A percentile compares a stretch with the other conserved stretches of the same genome.
Conservation (phyloP, 2,329 filamentous ascomycete species). For the Mycocentrospora acerina region DNA sequence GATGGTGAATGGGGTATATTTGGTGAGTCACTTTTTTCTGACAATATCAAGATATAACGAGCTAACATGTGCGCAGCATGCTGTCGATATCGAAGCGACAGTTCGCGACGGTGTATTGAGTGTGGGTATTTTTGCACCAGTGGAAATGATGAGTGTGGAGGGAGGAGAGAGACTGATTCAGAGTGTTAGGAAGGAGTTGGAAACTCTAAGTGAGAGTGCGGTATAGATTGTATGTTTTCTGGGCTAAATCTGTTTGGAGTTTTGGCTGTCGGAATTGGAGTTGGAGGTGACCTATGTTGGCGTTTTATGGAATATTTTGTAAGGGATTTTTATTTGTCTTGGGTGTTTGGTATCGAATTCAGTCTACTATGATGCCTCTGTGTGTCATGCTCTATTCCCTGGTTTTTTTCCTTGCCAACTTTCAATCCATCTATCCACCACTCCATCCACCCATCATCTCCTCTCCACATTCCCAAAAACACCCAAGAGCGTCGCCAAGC, state of each 20-base stretch:
- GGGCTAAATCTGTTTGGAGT: too few relatives aligned
- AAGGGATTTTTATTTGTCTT: too few relatives aligned
- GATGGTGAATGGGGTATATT: constrained; percentile 32
- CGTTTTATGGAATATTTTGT: too few relatives aligned
- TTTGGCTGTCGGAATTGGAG: too few relatives aligned
- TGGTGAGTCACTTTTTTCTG: constrained; percentile 34
- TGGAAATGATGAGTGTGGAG: constrained; percentile 44
- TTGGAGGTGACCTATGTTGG: too few relatives aligned
- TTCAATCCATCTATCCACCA: background rate
- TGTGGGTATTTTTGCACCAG: constrained; percentile 55
- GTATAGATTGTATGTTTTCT: too few relatives aligned
- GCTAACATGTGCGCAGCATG: constrained; percentile 44
- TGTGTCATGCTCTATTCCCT: background rate
- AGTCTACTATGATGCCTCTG: too few relatives aligned
- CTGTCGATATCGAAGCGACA: constrained; percentile 59
- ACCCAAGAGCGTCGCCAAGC: constrained; percentile 21
- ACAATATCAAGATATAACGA: background rate
- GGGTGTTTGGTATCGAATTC: too few relatives aligned
- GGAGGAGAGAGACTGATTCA: constrained; percentile 40
- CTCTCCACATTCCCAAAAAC: constrained; percentile 23
- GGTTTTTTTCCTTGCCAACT: background rate
- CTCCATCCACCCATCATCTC: background rate
- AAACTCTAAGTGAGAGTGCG: background rate
- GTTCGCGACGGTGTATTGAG: constrained; percentile 52
- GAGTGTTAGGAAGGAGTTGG: constrained; percentile 27